Conservation (phyloP, 306 rosid genomes). For the Begonia fuchsioides region DNA sequence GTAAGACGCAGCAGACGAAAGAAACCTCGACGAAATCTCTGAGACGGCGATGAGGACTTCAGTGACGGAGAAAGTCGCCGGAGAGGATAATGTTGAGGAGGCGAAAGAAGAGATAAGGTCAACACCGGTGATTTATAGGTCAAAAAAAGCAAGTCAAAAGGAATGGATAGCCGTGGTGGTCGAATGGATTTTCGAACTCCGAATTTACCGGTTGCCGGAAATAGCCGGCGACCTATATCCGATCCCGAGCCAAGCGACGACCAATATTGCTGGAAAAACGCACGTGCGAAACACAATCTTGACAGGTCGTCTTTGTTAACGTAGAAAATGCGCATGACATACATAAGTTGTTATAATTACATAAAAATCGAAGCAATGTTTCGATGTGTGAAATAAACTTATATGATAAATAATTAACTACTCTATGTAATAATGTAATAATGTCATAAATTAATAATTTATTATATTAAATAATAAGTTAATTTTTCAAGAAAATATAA, state of each 20-base stretch:
- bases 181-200: not conserved
- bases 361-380: too few species aligned
- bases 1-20: too few species aligned
- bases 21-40: not conserved
- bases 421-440: too few species aligned
- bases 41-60: not conserved
- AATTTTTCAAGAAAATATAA: too few species aligned
- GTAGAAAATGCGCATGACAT: too few species aligned
- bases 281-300: not conserved
- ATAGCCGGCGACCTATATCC: not conserved
- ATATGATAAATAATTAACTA: too few species aligned
- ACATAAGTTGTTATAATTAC: too few species aligned
- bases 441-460: too few species aligned
- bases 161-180: not conserved
- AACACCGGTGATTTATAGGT: not conserved
- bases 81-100: not conserved
- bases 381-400: too few species aligned
- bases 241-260: not conserved
- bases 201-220: not conserved
- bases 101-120: not conserved
- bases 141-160: not conserved
- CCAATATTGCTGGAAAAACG: not conserved
- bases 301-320: not conserved
- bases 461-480: too few species aligned
- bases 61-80: not conserved